A percentile compares a stretch with the other conserved stretches of the same genome.
phyloP scores from a whole-genome alignment of 352 stramenopile species.

The Halophytophthora polymorphica region DNA sequence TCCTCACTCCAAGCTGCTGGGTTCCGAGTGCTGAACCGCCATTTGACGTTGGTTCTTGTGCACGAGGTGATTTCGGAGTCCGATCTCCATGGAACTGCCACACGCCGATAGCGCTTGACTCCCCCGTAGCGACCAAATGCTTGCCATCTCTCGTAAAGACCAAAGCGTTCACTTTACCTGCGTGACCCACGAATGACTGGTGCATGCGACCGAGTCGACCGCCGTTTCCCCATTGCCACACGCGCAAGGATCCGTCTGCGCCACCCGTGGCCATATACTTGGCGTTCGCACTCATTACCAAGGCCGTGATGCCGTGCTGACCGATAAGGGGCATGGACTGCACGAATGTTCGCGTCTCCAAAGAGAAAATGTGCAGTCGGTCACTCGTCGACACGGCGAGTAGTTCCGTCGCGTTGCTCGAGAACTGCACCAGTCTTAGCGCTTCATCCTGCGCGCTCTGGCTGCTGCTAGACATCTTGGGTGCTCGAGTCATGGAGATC shows the following conservation, averaged over 20 bases:
- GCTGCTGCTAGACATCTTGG: conserved; percentile 8
- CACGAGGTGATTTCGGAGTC: conserved; percentile 10
- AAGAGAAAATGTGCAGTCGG: conserved; percentile 53
- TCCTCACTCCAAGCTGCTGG: no score
- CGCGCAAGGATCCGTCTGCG: conserved; percentile 48
- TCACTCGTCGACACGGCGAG: conserved; percentile 47
- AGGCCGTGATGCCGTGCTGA: conserved; percentile 43
- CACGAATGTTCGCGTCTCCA: conserved; percentile 29
- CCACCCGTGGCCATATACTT: conserved; percentile 70
- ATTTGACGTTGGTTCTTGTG: conserved; percentile 1
- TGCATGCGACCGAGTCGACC: conserved; percentile 51
- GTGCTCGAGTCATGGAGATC: conserved; percentile 32
- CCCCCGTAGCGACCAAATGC: conserved; percentile 36
- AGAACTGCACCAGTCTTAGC: conserved; percentile 46
- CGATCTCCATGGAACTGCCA: conserved; percentile 60
- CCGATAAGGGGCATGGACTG: conserved; percentile 55
- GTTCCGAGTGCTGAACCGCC: no score
- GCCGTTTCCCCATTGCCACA: conserved; percentile 59
- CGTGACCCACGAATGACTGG: conserved; percentile 52
- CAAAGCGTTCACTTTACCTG: conserved; percentile 31
- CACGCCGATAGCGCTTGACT: conserved; percentile 46
- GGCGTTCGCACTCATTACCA: conserved; percentile 48
- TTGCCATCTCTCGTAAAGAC: conserved; percentile 43
- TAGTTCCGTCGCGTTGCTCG: conserved; percentile 42
- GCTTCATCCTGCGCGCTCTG: conserved; percentile 9